These are phyloP conservation scores for Coemansia sp. DNA, from an alignment of 192 early-diverging fungal species.

Conservation along the genomic window DNA sequence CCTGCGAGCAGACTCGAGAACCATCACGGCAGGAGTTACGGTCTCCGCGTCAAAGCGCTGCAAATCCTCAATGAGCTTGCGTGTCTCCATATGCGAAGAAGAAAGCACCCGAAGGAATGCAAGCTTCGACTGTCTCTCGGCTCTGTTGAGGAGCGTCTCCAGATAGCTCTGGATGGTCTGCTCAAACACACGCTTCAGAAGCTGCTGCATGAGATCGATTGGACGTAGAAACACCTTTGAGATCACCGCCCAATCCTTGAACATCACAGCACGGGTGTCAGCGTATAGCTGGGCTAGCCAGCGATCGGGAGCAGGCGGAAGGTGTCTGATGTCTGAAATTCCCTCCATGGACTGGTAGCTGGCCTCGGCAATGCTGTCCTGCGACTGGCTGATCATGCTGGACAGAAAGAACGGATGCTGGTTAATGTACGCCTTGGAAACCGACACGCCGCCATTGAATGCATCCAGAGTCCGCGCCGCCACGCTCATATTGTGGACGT, in stretches of 20 bases:
- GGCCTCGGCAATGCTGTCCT: constrained; percentile 49
- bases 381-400: constrained; percentile 67
- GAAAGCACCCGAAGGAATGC: constrained; percentile 77
- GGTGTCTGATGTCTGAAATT: constrained; percentile 39
- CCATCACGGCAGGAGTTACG: constrained; percentile 54
- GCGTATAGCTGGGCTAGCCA: constrained; percentile 76
- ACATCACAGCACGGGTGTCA: constrained; percentile 78
- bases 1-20: constrained; percentile 46
- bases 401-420: constrained; percentile 96
- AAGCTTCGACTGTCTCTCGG: constrained; percentile 70
- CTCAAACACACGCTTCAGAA: constrained; percentile 93
- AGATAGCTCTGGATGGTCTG: constrained; percentile 92
- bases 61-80: constrained; percentile 71
- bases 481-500: constrained; percentile 68
- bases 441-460: constrained; percentile 95
- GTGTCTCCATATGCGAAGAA: constrained; percentile 72
- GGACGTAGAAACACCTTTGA: constrained; percentile 94
- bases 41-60: constrained; percentile 74
- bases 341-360: constrained; percentile 50
- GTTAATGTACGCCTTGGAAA: constrained; percentile 93
- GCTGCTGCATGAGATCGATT: constrained; percentile 85
- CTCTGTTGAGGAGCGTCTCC: constrained; percentile 73
- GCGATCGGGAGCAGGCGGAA: constrained; percentile 68
- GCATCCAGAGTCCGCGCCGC: constrained; percentile 85
- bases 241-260: constrained; percentile 88